Conservation (phyloP, 768 basidiomycete species). For the Rhodocollybia butyracea region DNA sequence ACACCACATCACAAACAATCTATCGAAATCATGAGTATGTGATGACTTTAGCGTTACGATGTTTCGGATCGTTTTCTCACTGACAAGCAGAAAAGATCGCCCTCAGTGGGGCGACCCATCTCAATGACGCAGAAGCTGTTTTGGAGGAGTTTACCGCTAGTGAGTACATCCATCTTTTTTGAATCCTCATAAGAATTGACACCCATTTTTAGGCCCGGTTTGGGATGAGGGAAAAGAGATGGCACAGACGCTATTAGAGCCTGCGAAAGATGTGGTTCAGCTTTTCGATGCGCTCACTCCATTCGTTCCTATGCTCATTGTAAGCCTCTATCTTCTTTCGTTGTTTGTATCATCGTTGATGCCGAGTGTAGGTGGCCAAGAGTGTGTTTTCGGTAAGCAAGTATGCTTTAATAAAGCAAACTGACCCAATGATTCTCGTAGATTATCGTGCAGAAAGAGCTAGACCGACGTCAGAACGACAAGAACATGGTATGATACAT, state of each 20-base stretch:
- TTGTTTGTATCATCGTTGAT: neutral
- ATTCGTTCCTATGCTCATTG: constrained; percentile 7
- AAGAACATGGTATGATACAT: constrained; percentile 6
- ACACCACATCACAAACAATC: constrained; percentile 1
- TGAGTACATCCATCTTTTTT: neutral
- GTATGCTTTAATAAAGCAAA: too few relatives aligned
- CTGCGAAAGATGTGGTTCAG: constrained; percentile 6
- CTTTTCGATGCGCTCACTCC: constrained; percentile 1
- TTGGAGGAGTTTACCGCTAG: constrained; percentile 3
- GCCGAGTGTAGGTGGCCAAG: too few relatives aligned
- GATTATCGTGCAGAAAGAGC: constrained; percentile 7
- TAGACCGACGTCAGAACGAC: constrained; percentile 7
- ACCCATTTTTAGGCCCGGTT: neutral
- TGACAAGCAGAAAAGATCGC: constrained; percentile 2
- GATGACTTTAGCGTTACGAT: neutral
- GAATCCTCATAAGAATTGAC: neutral
- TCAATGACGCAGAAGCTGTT: constrained; percentile 1
- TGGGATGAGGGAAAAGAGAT: constrained; percentile 7
- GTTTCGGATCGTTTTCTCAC: neutral
- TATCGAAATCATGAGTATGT: neutral
- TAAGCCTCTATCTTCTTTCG: neutral
- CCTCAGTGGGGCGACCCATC: neutral
- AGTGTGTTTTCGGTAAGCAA: too few relatives aligned
- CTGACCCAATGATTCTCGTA: too few relatives aligned
- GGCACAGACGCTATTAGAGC: constrained; percentile 3